A percentile compares a stretch with the other conserved stretches of the same genome.
These are phyloP conservation scores for Cladosporium sp. DNA, from an alignment of 2,329 filamentous ascomycete species.

Conservation along the genomic window DNA sequence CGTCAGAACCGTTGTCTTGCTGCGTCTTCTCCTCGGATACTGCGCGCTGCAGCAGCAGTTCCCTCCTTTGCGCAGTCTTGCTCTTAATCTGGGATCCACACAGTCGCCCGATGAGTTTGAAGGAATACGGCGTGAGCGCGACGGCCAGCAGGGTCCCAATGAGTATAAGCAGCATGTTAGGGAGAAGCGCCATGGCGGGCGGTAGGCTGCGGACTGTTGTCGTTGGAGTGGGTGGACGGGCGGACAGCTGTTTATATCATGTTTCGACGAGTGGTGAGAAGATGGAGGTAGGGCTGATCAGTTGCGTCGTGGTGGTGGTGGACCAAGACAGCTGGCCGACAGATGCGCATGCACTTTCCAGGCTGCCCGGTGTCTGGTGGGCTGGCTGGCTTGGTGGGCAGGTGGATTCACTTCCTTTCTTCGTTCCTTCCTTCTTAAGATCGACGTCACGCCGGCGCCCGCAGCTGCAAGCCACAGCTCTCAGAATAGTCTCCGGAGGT, in stretches of 20 bases:
- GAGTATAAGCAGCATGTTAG: slow-evolving; percentile 18
- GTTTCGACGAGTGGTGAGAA: background rate
- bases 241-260: slow-evolving; percentile 2
- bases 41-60: slow-evolving; percentile 27
- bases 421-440: too few species aligned
- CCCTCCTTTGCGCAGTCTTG: slow-evolving; percentile 28
- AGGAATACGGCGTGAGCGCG: slow-evolving; percentile 22
- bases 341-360: background rate
- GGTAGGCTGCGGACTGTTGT: background rate
- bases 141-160: slow-evolving; percentile 21
- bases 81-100: slow-evolving; percentile 26
- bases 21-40: slow-evolving; percentile 21
- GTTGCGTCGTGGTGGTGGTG: too few species aligned
- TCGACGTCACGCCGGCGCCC: background rate
- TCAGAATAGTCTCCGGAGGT: too few species aligned
- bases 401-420: too few species aligned
- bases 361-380: too few species aligned
- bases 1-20: slow-evolving; percentile 41
- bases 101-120: slow-evolving; percentile 22
- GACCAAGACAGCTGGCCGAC: background rate
- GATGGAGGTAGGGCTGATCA: background rate
- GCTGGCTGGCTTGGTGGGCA: too few species aligned
- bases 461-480: background rate
- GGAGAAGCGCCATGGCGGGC: slow-evolving; percentile 8
- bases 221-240: background rate